Percentiles rank a stretch among this genome's conserved stretches.
Evolutionary conservation across 352 stramenopile genomes (phyloP).

Genomic region (Globisporangium paddicum): DNA sequence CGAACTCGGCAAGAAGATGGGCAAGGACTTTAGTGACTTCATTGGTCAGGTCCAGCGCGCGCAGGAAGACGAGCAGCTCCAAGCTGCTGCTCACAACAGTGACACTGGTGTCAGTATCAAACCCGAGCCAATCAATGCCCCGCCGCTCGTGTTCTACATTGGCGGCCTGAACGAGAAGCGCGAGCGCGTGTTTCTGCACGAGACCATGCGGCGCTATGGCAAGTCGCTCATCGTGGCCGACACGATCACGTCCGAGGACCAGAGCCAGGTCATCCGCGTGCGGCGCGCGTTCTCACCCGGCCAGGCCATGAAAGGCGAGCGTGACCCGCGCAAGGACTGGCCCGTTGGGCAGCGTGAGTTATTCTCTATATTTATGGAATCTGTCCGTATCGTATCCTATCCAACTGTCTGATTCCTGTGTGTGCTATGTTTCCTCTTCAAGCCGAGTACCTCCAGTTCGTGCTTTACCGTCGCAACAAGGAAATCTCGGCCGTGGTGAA

Average conservation of each 20-base stretch:
- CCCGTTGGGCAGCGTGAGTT: conserved; percentile 58
- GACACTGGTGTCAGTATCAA: neutral
- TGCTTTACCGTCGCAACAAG: conserved; percentile 97
- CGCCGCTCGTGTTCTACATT: conserved; percentile 63
- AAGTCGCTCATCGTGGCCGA: conserved; percentile 80
- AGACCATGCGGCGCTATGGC: conserved; percentile 83
- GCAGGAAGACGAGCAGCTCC: conserved; percentile 17
- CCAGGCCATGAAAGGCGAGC: conserved; percentile 39
- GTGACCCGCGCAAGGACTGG: conserved; percentile 60
- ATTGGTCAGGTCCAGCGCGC: conserved; percentile 45
- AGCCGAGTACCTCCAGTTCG: conserved; percentile 93
- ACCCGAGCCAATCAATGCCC: neutral
- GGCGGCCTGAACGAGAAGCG: conserved; percentile 83
- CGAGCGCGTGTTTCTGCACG: conserved; percentile 86
- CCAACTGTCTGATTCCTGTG: neutral
- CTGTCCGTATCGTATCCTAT: neutral
- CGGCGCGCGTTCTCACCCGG: conserved; percentile 29
- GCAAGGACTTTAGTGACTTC: conserved; percentile 72
- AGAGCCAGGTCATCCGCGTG: conserved; percentile 71
- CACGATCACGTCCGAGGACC: conserved; percentile 82
- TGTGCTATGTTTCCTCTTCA: conserved; percentile 17
- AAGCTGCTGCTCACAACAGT: neutral
- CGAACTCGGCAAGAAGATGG: conserved; percentile 62
- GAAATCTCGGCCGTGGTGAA: conserved; percentile 90
- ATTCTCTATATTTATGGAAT: neutral